Conservation (phyloP, 2,329 filamentous ascomycete species). For the Blastomyces gilchristii region DNA sequence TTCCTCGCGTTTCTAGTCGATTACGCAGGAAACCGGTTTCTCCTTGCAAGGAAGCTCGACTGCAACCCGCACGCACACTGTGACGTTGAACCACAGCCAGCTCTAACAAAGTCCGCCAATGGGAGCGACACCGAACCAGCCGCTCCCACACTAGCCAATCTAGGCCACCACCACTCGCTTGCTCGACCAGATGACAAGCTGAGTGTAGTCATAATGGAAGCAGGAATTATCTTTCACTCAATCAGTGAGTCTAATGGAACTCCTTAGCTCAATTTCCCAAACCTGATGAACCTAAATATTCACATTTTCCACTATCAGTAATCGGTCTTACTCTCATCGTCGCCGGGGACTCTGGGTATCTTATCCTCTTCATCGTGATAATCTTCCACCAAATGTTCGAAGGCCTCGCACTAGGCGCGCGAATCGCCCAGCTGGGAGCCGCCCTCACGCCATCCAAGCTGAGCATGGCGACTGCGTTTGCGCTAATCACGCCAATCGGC, state of each 20-base stretch:
- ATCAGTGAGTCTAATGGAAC: conserved; percentile 44
- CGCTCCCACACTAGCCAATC: conserved; percentile 17
- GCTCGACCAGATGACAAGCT: conserved; percentile 36
- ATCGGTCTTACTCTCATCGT: conserved; percentile 56
- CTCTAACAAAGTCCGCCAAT: conserved; percentile 20
- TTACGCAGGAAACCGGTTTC: conserved; percentile 52
- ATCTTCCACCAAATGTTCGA: conserved; percentile 73
- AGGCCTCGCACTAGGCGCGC: conserved; percentile 51
- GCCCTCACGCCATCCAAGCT: conserved; percentile 36
- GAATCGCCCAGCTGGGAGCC: conserved; percentile 33
- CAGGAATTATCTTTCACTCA: conserved; percentile 66
- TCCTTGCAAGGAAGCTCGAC: conserved; percentile 24
- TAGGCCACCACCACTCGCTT: conserved; percentile 23
- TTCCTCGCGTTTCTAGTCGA: conserved; percentile 65
- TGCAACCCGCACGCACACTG: conserved; percentile 22
- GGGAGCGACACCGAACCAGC: conserved; percentile 9
- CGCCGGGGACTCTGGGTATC: conserved; percentile 38
- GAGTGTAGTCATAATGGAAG: conserved; percentile 59
- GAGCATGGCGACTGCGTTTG: conserved; percentile 53
- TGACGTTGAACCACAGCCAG: conserved; percentile 21
- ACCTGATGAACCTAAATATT: conserved; percentile 16
- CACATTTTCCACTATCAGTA: conserved; percentile 47
- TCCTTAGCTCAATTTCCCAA: too few relatives aligned
- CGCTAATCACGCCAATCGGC: conserved; percentile 62
- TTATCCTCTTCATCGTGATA: conserved; percentile 51